Base-by-base conservation (phyloP, 352 stramenopile species). In the Phytophthora capsici region DNA sequence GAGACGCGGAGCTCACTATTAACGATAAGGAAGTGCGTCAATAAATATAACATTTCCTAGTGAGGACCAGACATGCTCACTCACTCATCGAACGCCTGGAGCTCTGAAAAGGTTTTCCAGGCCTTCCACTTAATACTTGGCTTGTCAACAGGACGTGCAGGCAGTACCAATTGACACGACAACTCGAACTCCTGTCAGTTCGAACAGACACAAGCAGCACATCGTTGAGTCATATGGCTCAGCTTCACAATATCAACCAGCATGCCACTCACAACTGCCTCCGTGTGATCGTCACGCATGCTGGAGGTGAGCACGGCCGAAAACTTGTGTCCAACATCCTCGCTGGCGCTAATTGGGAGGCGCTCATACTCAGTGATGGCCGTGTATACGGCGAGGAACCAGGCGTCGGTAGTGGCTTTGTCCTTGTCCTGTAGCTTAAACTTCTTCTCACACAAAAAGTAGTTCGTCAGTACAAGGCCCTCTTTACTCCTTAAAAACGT, bases 361-460 rank as follows among this genome's bases (percentile, higher is more conserved):
- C 77, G 80, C 59, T 73, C 51, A 53, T 80, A 83, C 64, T 92
- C 79, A 7, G 85, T 89, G 58, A 91, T 91, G 10, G 83, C 76
- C 32, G 76, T 75, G 64, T 94, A 94, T 41, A 92, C 78, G 3
- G 81, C 83, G 28, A 84, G 81, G 70, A 94, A 94, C 85, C 85
- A 94, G 25, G 83, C 85, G 41, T 94, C 85, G 0, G 75, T 90
- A 13, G 82, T 92, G 30, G 78, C 79, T 50, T 89, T 89, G 70
- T 94, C 85, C 51, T 80, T 83, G 65, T 92, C 84, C 53, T 91
- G 82, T 36, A 94, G 75, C 59, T 88, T 89, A 58, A 91, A 41
- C 50, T 85, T 91, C 83, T 91, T 41, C 30, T 49, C 51, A 61
- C 16, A 63, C 14, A 48, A 19, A n/a, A 44, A 22, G 26, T 17